Conservation (phyloP, 106 monocot species). For the Dendrobium nobile region DNA sequence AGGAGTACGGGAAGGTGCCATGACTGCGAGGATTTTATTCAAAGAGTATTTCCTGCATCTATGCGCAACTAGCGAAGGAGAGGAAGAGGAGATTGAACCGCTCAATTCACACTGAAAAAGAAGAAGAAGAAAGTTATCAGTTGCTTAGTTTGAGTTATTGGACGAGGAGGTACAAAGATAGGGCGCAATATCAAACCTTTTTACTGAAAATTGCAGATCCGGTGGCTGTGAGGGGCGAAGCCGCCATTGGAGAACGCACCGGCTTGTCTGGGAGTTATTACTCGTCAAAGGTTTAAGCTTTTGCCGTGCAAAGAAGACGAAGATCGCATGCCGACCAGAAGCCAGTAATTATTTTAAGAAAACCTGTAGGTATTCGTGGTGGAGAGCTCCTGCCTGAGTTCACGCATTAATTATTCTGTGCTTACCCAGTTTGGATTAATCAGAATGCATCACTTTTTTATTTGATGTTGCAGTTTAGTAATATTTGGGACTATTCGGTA, state of each 20-base stretch:
- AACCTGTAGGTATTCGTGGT: too few species aligned
- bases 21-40: constrained; percentile 44
- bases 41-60: constrained; percentile 15
- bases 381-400: too few species aligned
- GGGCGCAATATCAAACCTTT: constrained; percentile 22
- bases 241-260: constrained; percentile 7
- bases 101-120: constrained; percentile 18
- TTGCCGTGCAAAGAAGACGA: not conserved
- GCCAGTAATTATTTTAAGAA: too few species aligned
- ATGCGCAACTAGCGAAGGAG: constrained; percentile 13
- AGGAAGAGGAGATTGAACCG: not conserved
- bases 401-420: too few species aligned
- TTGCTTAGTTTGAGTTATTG: not conserved
- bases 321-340: not conserved
- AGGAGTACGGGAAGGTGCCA: constrained; percentile 35
- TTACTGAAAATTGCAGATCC: constrained; percentile 24
- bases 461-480: too few species aligned
- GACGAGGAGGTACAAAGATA: not conserved
- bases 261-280: not conserved
- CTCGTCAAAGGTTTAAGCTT: not conserved
- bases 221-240: constrained; percentile 14
- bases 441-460: too few species aligned
- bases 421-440: too few species aligned
- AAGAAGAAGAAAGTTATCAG: not conserved
- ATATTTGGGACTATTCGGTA: too few species aligned